These are phyloP conservation scores for Xylaria sp. DNA, from an alignment of 2,329 filamentous ascomycete species.

Conservation along the genomic window DNA sequence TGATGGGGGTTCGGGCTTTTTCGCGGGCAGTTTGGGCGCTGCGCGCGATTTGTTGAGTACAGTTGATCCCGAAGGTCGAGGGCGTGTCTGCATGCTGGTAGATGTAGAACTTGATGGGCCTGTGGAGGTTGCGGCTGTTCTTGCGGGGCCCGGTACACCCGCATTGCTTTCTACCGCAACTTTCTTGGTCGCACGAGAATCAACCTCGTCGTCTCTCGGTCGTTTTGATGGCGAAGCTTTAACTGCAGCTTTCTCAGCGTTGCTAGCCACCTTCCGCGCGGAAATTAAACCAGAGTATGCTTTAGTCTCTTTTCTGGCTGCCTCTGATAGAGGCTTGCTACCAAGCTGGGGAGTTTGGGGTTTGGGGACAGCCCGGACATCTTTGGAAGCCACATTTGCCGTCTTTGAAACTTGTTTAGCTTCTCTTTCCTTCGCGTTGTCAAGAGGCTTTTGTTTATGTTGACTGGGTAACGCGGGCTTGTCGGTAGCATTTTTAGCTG, in stretches of 20 bases:
- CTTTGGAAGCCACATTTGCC: conserved; percentile 22
- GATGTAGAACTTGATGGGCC: conserved; percentile 28
- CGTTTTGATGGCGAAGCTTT: conserved; percentile 48
- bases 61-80: conserved; percentile 47
- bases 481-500: conserved; percentile 29
- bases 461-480: conserved; percentile 22
- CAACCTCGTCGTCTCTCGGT: conserved; percentile 53
- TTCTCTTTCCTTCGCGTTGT: conserved; percentile 40
- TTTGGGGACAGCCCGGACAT: conserved; percentile 7
- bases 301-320: conserved; percentile 37
- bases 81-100: conserved; percentile 33
- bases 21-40: conserved; percentile 55
- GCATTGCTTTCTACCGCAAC: conserved; percentile 49
- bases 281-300: conserved; percentile 46
- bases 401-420: conserved; percentile 33
- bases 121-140: conserved; percentile 41
- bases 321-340: conserved; percentile 18
- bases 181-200: conserved; percentile 53
- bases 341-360: conserved; percentile 5
- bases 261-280: conserved; percentile 44
- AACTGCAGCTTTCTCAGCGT: conserved; percentile 34
- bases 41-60: conserved; percentile 62
- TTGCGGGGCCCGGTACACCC: conserved; percentile 49
- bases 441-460: conserved; percentile 23
- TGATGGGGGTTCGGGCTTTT: conserved; percentile 51